Evolutionary conservation across 2,329 filamentous ascomycete species (phyloP), one percentile per base, ranked within the genome.

Genomic region (Pyrenophora graminea): DNA sequence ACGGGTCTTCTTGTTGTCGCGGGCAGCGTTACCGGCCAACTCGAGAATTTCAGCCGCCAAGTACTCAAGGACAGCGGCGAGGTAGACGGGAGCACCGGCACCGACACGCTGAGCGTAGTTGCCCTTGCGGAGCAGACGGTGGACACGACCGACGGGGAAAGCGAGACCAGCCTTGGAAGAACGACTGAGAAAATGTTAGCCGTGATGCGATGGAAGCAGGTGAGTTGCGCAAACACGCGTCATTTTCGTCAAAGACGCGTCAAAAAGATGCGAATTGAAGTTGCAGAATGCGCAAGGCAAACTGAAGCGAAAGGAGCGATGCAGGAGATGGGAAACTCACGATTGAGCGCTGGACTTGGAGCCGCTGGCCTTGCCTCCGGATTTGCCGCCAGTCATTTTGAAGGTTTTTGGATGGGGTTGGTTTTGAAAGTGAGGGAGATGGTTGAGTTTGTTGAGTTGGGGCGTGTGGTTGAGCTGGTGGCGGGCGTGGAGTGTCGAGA

Each of bases 361-460:
- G 83, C 92, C 91, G 82, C 89, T 93, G 84, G 93, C 92, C 89
- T 97, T 97, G 87, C 94, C 94, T 81, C 94, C 94, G 82, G 93
- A 97, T 83, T 99, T 99, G 81, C 94, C 93, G 86, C 93, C 93
- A 91, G 94, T 96, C 94, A 99, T 99, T 89, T 90, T 97, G 88
- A 85, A 75, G 19, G 39, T 33, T 30, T 32, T 48, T 63, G 72
- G 76, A 44, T 31, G 39, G 72, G 64, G 73, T 69, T 67, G 62
- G 56, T 61, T 62, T 62, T 59, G 66, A 63, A 67, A 64, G 61
- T 67, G 60, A 58, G 58, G 57, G 55, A 56, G 49, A 25, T 21
- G 19, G 19, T 21, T 50, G 39, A 43, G 45, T 68, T 45, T 68
- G 45, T 52, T 55, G 53, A 47, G 37, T 45, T 50, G 51, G 51